phyloP scores from a whole-genome alignment of 768 basidiomycete species.

The Suillus plorans region DNA sequence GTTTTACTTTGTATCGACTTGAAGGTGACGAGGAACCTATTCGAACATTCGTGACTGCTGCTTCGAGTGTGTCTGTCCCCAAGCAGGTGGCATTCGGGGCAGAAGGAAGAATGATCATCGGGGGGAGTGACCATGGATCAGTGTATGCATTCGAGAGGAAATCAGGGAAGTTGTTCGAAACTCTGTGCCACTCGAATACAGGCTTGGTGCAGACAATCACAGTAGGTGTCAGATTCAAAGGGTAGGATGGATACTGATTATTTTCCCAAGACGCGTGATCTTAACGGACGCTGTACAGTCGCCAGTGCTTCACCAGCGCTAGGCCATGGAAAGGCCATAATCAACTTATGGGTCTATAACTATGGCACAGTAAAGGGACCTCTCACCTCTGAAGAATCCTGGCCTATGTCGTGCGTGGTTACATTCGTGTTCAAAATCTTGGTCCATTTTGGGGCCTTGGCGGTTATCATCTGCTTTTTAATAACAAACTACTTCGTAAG shows the following conservation, averaged over 20 bases:
- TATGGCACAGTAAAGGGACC: not conserved
- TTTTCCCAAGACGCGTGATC: too few species aligned
- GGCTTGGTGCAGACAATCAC: not conserved
- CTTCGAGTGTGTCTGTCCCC: not conserved
- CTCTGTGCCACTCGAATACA: not conserved
- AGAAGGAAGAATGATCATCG: not conserved
- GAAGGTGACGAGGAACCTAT: not conserved
- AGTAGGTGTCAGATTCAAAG: not conserved
- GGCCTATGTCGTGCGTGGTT: not conserved
- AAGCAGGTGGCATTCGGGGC: not conserved
- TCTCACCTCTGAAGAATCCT: not conserved
- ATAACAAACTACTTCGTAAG: not conserved
- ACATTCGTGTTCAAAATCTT: not conserved
- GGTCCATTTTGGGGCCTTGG: not conserved
- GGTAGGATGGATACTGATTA: too few species aligned
- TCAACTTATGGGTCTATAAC: too few species aligned
- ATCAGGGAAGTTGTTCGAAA: not conserved
- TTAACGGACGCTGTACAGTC: too few species aligned
- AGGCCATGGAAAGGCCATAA: too few species aligned
- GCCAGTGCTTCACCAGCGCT: too few species aligned
- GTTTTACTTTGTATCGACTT: not conserved
- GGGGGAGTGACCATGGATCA: not conserved
- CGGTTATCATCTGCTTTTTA: not conserved
- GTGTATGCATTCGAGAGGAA: not conserved
- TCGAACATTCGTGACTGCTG: not conserved